phyloP scores from a whole-genome alignment of 805 yeast species.

The Cyberlindnera sargentensis region DNA sequence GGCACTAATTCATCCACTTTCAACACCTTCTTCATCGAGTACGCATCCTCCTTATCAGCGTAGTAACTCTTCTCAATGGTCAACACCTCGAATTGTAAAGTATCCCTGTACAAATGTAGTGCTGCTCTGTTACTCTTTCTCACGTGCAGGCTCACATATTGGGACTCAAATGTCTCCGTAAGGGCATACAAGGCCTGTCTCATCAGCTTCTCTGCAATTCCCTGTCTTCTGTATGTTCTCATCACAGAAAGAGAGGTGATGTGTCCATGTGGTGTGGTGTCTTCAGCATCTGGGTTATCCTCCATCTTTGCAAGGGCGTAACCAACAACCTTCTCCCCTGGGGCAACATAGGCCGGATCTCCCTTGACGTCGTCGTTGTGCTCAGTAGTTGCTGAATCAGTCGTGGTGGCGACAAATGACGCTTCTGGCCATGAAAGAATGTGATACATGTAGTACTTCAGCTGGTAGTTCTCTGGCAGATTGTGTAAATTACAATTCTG shows the following conservation, averaged over 20 bases:
- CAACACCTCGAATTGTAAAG: constrained; percentile 74
- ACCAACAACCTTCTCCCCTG: constrained; percentile 84
- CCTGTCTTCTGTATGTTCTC: constrained; percentile 94
- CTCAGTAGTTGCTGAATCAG: constrained; percentile 15
- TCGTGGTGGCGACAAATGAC: constrained; percentile 85
- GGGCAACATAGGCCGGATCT: constrained; percentile 56
- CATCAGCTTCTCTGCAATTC: constrained; percentile 89
- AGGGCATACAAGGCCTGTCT: constrained; percentile 74
- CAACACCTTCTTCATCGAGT: constrained; percentile 78
- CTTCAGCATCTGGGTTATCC: constrained; percentile 76
- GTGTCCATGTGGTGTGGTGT: constrained; percentile 79
- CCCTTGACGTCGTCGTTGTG: constrained; percentile 32
- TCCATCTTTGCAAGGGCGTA: constrained; percentile 96
- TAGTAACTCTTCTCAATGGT: constrained; percentile 84
- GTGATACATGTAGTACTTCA: constrained; percentile 92
- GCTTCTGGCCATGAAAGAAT: constrained; percentile 96
- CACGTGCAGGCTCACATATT: constrained; percentile 86
- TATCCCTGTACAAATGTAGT: constrained; percentile 79
- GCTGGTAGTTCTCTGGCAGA: constrained; percentile 88
- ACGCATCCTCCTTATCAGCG: constrained; percentile 97
- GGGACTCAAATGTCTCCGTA: constrained; percentile 73
- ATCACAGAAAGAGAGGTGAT: constrained; percentile 89
- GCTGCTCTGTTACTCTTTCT: constrained; percentile 94
- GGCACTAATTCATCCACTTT: constrained; percentile 57
- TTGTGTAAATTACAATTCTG: constrained; percentile 90